Evolutionary conservation across 208 protist species (phyloP).

Genomic region (Trypanosoma vivax): DNA sequence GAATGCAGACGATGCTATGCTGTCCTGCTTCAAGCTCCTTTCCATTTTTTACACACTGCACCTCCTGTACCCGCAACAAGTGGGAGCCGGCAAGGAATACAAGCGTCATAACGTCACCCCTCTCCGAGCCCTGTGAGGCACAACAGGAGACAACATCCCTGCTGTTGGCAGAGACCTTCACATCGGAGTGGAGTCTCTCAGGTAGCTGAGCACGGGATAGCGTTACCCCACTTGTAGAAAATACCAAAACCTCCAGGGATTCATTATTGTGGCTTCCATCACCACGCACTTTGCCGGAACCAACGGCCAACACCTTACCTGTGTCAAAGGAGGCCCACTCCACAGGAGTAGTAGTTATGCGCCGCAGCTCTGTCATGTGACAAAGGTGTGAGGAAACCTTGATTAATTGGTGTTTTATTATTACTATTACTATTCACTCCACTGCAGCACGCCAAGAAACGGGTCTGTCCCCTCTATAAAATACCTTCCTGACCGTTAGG

Average conservation of each 20-base stretch:
- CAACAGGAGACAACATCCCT: constrained; percentile 12
- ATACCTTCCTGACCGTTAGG: no score
- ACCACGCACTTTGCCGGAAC: not conserved
- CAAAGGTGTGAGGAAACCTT: not conserved
- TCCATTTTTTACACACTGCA: not conserved
- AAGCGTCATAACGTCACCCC: not conserved
- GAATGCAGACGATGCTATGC: constrained; percentile 10
- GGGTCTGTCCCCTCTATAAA: no score
- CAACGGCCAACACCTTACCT: constrained; percentile 11
- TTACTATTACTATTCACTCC: no score
- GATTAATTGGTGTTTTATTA: constrained; percentile 12
- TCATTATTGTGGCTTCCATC: not conserved
- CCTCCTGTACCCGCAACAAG: constrained; percentile 5
- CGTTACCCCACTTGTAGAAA: constrained; percentile 43
- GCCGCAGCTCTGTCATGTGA: constrained; percentile 18
- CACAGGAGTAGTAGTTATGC: constrained; percentile 15
- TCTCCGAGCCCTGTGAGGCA: not conserved
- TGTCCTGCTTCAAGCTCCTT: not conserved
- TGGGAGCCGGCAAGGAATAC: constrained; percentile 9
- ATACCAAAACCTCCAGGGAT: constrained; percentile 25
- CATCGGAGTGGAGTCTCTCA: constrained; percentile 1
- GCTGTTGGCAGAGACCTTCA: constrained; percentile 1
- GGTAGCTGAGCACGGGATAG: constrained; percentile 36
- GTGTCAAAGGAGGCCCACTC: constrained; percentile 17
- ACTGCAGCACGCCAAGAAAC: no score